Conservation (phyloP, 2,329 filamentous ascomycete genomes). For the Fusarium circinatum region DNA sequence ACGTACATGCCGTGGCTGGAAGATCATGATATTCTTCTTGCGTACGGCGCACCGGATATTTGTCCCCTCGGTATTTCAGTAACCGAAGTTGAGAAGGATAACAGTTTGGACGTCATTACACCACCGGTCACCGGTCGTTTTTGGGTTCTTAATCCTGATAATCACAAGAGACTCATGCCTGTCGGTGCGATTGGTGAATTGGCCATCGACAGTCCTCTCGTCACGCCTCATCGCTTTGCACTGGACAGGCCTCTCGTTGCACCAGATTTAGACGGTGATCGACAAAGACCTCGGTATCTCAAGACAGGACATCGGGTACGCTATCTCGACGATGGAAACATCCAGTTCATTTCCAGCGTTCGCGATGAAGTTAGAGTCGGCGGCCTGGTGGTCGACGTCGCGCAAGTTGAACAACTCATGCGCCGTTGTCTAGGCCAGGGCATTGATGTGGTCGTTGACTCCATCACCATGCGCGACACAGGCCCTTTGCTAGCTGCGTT, state of each 20-base stretch:
- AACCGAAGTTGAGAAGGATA: constrained; percentile 52
- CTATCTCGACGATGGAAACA: constrained; percentile 58
- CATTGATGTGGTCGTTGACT: constrained; percentile 61
- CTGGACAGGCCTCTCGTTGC: constrained; percentile 45
- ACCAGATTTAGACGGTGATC: constrained; percentile 3
- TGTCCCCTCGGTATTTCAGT: constrained; percentile 64
- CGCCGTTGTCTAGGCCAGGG: constrained; percentile 58
- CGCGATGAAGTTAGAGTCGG: constrained; percentile 55
- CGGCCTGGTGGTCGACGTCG: constrained; percentile 53
- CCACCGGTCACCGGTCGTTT: constrained; percentile 61
- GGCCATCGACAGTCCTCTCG: constrained; percentile 63
- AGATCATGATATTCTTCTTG: constrained; percentile 58
- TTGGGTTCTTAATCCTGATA: constrained; percentile 64
- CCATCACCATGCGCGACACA: constrained; percentile 57
- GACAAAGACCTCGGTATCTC: constrained; percentile 51
- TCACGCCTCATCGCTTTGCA: constrained; percentile 51
- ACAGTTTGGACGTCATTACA: constrained; percentile 55
- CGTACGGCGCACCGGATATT: constrained; percentile 62
- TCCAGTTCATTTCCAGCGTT: constrained; percentile 59
- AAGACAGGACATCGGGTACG: constrained; percentile 63
- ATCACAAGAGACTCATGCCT: constrained; percentile 61
- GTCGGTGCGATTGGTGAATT: constrained; percentile 67
- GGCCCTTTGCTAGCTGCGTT: constrained; percentile 59
- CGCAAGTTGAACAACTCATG: constrained; percentile 59
- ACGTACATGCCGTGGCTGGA: constrained; percentile 59